Evolutionary conservation across 345 rosid species (phyloP).

Genomic region (Populus alba): DNA sequence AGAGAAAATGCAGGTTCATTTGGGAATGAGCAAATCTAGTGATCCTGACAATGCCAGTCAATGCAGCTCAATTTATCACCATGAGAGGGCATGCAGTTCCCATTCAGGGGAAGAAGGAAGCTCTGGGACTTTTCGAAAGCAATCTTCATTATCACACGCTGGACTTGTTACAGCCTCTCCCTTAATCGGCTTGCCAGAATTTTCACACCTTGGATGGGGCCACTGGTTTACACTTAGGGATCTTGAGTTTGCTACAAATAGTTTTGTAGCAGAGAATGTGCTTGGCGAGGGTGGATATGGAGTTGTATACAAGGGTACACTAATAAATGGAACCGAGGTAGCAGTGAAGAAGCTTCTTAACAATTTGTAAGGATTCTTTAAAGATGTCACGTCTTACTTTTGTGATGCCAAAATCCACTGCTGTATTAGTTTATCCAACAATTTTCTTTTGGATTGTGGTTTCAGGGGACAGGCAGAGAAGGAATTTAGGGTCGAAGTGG

Average conservation of each 20-base stretch:
- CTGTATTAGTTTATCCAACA: neutral
- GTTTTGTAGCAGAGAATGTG: slow-evolving; percentile 72
- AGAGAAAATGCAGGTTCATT: slow-evolving; percentile 50
- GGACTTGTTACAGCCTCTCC: slow-evolving; percentile 80
- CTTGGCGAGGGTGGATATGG: slow-evolving; percentile 99
- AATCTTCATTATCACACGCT: slow-evolving; percentile 47
- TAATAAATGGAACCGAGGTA: slow-evolving; percentile 87
- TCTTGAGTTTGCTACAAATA: slow-evolving; percentile 79
- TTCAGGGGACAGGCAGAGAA: slow-evolving; percentile 98
- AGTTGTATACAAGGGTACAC: slow-evolving; percentile 78
- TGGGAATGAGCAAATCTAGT: slow-evolving; percentile 65
- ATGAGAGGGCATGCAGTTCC: slow-evolving; percentile 65
- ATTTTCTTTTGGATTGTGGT: slow-evolving; percentile 18
- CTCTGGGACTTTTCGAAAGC: slow-evolving; percentile 53
- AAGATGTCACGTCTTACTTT: neutral
- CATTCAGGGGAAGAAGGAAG: slow-evolving; percentile 93
- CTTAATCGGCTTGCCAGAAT: slow-evolving; percentile 83
- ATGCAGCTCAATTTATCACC: slow-evolving; percentile 64
- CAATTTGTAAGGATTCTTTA: slow-evolving; percentile 62
- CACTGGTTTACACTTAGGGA: slow-evolving; percentile 99
- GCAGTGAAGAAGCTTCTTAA: slow-evolving; percentile 97
- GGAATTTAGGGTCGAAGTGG: slow-evolving; percentile 95
- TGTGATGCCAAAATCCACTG: neutral
- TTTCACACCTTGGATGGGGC: slow-evolving; percentile 99
- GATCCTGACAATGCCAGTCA: slow-evolving; percentile 81